phyloP scores from a whole-genome alignment of 805 yeast genomes.

The Blastobotrys robertii region DNA sequence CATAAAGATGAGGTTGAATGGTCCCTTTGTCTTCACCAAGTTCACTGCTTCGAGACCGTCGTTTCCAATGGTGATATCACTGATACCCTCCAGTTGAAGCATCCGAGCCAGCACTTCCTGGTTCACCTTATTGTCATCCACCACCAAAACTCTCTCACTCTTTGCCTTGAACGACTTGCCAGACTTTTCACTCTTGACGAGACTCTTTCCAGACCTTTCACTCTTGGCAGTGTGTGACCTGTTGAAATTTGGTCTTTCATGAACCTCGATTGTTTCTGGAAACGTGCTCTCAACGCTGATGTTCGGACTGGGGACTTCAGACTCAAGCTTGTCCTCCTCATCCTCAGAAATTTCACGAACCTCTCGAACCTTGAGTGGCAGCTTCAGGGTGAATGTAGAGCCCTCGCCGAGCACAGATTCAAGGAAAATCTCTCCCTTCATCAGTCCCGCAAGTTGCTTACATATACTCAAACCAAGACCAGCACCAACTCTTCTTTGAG shows the following conservation, averaged over 20 bases:
- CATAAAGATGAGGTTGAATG: conserved; percentile 78
- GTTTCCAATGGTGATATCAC: conserved; percentile 61
- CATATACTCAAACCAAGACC: conserved; percentile 88
- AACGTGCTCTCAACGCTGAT: background rate
- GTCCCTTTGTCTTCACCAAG: conserved; percentile 30
- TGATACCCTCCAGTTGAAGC: conserved; percentile 70
- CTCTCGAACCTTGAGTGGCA: conserved; percentile 26
- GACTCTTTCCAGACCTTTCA: background rate
- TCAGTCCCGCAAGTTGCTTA: conserved; percentile 76
- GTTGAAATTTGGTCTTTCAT: too few species aligned
- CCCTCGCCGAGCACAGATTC: conserved; percentile 74
- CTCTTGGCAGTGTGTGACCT: too few species aligned
- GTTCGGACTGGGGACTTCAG: background rate
- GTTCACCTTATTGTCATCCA: conserved; percentile 89
- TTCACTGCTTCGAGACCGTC: conserved; percentile 85
- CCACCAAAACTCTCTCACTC: conserved; percentile 49
- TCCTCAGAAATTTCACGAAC: conserved; percentile 2
- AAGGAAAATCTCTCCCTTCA: conserved; percentile 74
- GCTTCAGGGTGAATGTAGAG: conserved; percentile 69
- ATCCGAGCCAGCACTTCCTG: conserved; percentile 83
- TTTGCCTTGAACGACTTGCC: background rate
- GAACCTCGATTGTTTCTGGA: too few species aligned
- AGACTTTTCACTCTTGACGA: background rate
- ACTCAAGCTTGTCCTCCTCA: background rate
- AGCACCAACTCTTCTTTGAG: conserved; percentile 89